phyloP scores from a whole-genome alignment of 441 rosid genomes.

The California macrophylla region DNA sequence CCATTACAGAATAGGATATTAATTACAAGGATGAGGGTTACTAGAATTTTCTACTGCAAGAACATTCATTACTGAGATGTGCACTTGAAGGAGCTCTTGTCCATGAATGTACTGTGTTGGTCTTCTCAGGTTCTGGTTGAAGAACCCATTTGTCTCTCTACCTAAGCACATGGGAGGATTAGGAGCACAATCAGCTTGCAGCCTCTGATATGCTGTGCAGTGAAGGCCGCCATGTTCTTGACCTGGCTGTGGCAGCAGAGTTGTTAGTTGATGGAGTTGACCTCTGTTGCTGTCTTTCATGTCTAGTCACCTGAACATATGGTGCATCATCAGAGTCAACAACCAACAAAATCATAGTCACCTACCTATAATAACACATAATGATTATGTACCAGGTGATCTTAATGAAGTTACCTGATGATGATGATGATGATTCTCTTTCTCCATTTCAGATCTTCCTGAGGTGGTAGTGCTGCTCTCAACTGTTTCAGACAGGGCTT shows the following conservation, averaged over 20 bases:
- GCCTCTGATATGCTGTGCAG: constrained; percentile 76
- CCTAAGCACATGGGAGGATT: constrained; percentile 3
- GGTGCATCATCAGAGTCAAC: neutral
- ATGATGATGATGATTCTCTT: constrained; percentile 20
- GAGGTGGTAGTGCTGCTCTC: constrained; percentile 17
- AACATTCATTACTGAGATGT: constrained; percentile 18
- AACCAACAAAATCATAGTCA: neutral
- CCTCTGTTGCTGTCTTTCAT: constrained; percentile 42
- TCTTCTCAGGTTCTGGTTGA: constrained; percentile 12
- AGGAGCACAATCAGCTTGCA: constrained; percentile 25
- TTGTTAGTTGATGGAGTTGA: constrained; percentile 28
- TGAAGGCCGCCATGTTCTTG: constrained; percentile 82
- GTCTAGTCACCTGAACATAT: constrained; percentile 28
- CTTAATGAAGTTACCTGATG: neutral
- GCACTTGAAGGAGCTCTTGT: neutral
- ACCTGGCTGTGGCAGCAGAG: constrained; percentile 27
- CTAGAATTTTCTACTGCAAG: constrained; percentile 21
- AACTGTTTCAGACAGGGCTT: constrained; percentile 27
- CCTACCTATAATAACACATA: neutral
- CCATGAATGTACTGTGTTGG: constrained; percentile 7
- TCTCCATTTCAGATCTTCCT: constrained; percentile 33
- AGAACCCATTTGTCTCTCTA: constrained; percentile 10
- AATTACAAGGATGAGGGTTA: constrained; percentile 18
- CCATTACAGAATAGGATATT: constrained; percentile 21
- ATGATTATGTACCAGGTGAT: neutral